Conservation (phyloP, 192 early-diverging fungal species). For the Paraglomus brasilianum region DNA sequence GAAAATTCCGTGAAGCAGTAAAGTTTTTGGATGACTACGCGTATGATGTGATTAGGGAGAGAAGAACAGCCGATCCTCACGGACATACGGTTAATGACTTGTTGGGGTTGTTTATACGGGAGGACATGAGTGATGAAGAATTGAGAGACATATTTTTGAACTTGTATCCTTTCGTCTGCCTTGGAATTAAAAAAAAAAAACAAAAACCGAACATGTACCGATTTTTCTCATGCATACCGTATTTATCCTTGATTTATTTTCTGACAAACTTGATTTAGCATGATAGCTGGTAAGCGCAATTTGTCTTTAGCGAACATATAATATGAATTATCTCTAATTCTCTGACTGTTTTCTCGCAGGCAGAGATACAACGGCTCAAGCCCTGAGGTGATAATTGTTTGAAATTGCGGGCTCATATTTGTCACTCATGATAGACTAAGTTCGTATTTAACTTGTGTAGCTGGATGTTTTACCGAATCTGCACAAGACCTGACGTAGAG, state of each 20-base stretch:
- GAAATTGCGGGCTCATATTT: background rate
- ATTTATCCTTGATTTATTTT: no score
- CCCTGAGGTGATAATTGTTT: slow-evolving; percentile 6
- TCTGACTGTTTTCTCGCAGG: slow-evolving; percentile 33
- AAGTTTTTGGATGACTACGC: slow-evolving; percentile 36
- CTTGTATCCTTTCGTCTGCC: slow-evolving; percentile 32
- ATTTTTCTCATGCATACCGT: background rate
- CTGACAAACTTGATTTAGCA: background rate
- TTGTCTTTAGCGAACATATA: no score
- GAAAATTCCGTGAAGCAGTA: slow-evolving; percentile 31
- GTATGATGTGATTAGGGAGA: slow-evolving; percentile 35
- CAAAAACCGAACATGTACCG: slow-evolving; percentile 6
- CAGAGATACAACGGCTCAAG: slow-evolving; percentile 61
- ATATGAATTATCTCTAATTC: no score
- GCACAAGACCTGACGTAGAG: slow-evolving; percentile 42
- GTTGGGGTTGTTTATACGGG: slow-evolving; percentile 48
- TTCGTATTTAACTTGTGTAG: background rate
- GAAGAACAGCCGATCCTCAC: slow-evolving; percentile 27
- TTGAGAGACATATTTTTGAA: slow-evolving; percentile 49
- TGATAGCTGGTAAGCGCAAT: slow-evolving; percentile 16
- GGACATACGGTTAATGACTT: slow-evolving; percentile 37
- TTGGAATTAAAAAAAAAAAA: slow-evolving; percentile 18
- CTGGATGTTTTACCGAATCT: slow-evolving; percentile 53
- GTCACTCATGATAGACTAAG: background rate
- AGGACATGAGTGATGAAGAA: slow-evolving; percentile 36